Evolutionary conservation across 441 rosid species (phyloP), one percentile per base, ranked within the genome.

Genomic region (Populus hybrid): DNA sequence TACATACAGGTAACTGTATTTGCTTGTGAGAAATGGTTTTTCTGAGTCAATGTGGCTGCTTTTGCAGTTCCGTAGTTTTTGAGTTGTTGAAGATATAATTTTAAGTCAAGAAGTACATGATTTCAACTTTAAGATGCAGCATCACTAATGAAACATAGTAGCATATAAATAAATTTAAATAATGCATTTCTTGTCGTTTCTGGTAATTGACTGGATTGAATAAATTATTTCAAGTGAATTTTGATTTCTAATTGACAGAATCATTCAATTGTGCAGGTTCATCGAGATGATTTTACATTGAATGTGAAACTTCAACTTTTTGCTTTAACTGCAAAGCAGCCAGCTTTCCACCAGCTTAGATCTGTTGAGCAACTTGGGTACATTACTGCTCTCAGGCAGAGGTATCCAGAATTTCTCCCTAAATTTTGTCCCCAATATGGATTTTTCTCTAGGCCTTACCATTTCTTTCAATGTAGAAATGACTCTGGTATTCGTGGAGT

Each of bases 1-100:
- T 95, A 94, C 80, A 91, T 92, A 83, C 99, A 95, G 97, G 97
- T 94, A 83, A 81, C 59, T 32, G 19, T 8, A 28, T 67, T 30
- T 77, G 69, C 67, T 35, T 35, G 14, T 30, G 35, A 81, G 34
- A 53, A 61, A 64, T 57, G 34, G 21, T 14, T 38, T 35, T 77
- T 9, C 9, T 18, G 12, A 10, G n/a, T 32, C 5, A 18, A 32
- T n/a, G 7, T 61, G 28, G 10, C 64, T 65, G 26, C 10, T 53
- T 18, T 30, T 14, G 34, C 21, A 57, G n/a, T 46, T 26, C 32
- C 50, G 2, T 30, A 16, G 12, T 69, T 69, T 69, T 23, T 28
- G 6, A n/a, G 57, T 18, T 10, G 18, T 10, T 42, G 18, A 42
- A 4, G 53, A 12, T 42, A 26, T 6, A 26, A 10, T n/a, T 2